Base-by-base conservation (phyloP, 345 rosid genomes). In the Capsella bursapastoris region DNA sequence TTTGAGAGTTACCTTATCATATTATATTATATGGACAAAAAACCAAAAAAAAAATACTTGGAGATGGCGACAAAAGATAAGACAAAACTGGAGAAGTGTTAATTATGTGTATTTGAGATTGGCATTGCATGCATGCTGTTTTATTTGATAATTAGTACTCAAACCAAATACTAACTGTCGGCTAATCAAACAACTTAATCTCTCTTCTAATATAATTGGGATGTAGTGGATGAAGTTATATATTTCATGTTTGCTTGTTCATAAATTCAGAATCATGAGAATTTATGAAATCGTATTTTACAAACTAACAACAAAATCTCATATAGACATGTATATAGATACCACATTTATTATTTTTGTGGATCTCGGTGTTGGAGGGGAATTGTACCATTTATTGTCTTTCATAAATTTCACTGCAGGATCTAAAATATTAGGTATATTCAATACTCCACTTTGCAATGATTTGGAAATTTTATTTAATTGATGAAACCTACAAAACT, bases 141-240 rank as follows among this genome's bases (percentile, higher is more conserved):
- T 74, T 76, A 70, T 70, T 31, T 70, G 15, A 62, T 76, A 61
- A 76, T 61, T 44, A 22, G 25, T 22, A 68, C 69, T 68, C 56
- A 31, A 22, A 31, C 68, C 25, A 50, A 68, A 68, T 38, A 51
- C 6, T 40, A 61, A 75, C 69, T 61, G 74, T 68, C 68, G 79
- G 74, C 4, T 34, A 51, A 51, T 68, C 65, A 62, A 62, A 34
- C 11, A 51, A 22, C 41, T 51, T 68, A 16, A 29, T 66, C 13
- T 58, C 44, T 58, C 44, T n/a, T 73, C 16, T 56, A 3, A 22
- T 22, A 22, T 22, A 22, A 22, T 22, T 22, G 25, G 1, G 25
- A 22, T 40, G 6, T 12, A 62, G 4, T 63, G 1, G 25, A 22
- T 40, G 6, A 15, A 62, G 4, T 63, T 53, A 57, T 53, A 57